phyloP scores from a whole-genome alignment of 768 basidiomycete species.

The Daedaleopsis nitida region DNA sequence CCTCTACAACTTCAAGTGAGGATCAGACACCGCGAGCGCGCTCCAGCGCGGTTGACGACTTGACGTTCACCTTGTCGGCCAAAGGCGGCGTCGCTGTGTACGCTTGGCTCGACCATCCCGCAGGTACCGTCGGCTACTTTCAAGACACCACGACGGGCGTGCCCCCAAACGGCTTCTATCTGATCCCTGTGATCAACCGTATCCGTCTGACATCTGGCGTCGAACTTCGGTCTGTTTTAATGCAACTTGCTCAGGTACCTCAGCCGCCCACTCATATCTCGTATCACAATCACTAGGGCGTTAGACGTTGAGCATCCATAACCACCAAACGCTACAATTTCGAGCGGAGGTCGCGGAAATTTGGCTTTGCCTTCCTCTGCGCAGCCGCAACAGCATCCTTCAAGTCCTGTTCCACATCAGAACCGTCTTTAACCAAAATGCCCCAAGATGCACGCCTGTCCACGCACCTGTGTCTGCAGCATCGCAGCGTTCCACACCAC shows the following conservation, averaged over 20 bases:
- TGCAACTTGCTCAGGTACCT: too few species aligned
- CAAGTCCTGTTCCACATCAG: conserved; percentile 17
- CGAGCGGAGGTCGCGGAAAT: conserved; percentile 16
- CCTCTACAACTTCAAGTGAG: too few species aligned
- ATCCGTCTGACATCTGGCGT: conserved; percentile 24
- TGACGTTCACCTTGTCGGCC: conserved; percentile 55
- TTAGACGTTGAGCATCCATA: not conserved
- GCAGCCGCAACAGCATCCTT: conserved; percentile 17
- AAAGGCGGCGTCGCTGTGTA: conserved; percentile 55
- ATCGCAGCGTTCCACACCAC: conserved; percentile 57
- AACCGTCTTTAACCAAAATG: not conserved
- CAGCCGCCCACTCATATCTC: too few species aligned
- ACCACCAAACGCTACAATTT: conserved; percentile 10
- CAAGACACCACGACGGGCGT: conserved; percentile 42
- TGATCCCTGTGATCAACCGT: conserved; percentile 55
- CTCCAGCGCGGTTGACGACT: too few species aligned
- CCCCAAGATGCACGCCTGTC: not conserved
- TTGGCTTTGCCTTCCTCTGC: conserved; percentile 21
- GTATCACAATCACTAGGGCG: too few species aligned
- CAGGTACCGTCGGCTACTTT: conserved; percentile 55
- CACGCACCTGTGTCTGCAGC: conserved; percentile 49
- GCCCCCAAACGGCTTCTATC: conserved; percentile 55
- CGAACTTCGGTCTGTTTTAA: too few species aligned
- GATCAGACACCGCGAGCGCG: too few species aligned
- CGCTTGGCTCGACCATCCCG: conserved; percentile 63